These are phyloP conservation scores for Leccinum subrobustum DNA, from an alignment of 1,284 basidiomycete species.

Conservation along the genomic window DNA sequence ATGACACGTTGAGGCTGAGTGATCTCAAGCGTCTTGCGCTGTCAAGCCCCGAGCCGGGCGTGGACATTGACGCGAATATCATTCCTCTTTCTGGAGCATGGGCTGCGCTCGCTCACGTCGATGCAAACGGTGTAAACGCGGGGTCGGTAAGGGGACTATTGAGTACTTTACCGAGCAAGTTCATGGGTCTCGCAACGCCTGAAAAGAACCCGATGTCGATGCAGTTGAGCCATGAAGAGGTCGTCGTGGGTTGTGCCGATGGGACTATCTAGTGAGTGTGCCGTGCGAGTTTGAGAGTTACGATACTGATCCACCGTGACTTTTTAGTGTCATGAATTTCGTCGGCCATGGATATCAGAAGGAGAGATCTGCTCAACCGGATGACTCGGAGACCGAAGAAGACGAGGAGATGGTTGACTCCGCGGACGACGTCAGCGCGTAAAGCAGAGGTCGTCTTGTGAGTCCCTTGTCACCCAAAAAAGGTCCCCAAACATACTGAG, in stretches of 20 bases:
- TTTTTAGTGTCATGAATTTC: conserved; percentile 54
- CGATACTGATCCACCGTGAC: conserved; percentile 9
- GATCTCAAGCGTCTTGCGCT: too few relatives aligned
- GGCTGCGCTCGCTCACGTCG: conserved; percentile 51
- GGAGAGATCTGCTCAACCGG: conserved; percentile 9
- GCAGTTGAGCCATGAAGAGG: conserved; percentile 83
- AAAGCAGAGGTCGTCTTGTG: neutral
- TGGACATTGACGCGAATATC: conserved; percentile 63
- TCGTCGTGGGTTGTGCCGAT: conserved; percentile 83
- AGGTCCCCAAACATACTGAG: too few relatives aligned
- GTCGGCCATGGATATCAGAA: conserved; percentile 50
- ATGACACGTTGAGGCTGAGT: conserved; percentile 15
- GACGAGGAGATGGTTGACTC: conserved; percentile 14
- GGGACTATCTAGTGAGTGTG: conserved; percentile 80
- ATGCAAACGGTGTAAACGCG: conserved; percentile 37
- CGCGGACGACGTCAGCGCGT: conserved; percentile 18
- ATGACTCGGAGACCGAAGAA: conserved; percentile 5
- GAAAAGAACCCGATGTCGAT: conserved; percentile 89
- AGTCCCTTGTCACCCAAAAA: too few relatives aligned
- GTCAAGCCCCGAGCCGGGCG: conserved; percentile 34
- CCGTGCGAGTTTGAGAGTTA: neutral
- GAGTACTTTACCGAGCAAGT: conserved; percentile 61
- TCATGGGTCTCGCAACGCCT: conserved; percentile 71
- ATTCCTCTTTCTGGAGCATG: conserved; percentile 65
- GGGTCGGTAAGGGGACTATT: conserved; percentile 53